These are phyloP conservation scores for Rhizophagus sp. DNA, from an alignment of 192 early-diverging fungal species.

Conservation along the genomic window DNA sequence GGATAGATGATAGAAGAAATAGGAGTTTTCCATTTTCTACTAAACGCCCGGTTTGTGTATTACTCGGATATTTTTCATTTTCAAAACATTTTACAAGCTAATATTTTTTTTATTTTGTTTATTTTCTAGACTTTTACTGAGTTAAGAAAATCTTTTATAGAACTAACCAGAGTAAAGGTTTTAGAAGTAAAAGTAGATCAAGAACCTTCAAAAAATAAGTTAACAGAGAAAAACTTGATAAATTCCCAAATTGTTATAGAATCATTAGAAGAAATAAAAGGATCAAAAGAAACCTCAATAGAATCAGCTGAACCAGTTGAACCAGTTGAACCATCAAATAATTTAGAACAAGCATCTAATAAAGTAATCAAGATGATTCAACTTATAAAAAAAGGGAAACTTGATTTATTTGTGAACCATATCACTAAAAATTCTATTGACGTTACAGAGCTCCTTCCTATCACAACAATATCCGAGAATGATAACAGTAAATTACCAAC, in stretches of 20 bases:
- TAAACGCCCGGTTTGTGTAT: constrained; percentile 59
- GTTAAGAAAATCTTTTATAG: constrained; percentile 63
- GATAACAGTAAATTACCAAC: constrained; percentile 52
- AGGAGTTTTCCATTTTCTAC: constrained; percentile 78
- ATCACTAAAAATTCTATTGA: constrained; percentile 54
- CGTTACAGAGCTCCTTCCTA: constrained; percentile 35
- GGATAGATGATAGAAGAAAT: constrained; percentile 54
- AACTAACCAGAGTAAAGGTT: constrained; percentile 62
- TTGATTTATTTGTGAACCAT: constrained; percentile 55
- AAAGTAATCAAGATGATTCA: constrained; percentile 56
- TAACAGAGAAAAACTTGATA: not conserved
- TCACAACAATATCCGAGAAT: constrained; percentile 39
- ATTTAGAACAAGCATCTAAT: constrained; percentile 30
- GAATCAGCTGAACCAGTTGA: constrained; percentile 30
- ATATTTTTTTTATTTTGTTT: not conserved
- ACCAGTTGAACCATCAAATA: constrained; percentile 28
- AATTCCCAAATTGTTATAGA: not conserved
- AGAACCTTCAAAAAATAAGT: not conserved
- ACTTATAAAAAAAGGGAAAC: constrained; percentile 62
- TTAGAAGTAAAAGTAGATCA: constrained; percentile 25
- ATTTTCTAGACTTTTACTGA: constrained; percentile 57
- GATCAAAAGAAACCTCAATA: constrained; percentile 21
- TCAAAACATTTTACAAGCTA: not conserved
- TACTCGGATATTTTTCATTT: not conserved
- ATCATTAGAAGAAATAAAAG: constrained; percentile 15